phyloP scores from a whole-genome alignment of 2,329 filamentous ascomycete genomes.

The Alternaria postmessia region DNA sequence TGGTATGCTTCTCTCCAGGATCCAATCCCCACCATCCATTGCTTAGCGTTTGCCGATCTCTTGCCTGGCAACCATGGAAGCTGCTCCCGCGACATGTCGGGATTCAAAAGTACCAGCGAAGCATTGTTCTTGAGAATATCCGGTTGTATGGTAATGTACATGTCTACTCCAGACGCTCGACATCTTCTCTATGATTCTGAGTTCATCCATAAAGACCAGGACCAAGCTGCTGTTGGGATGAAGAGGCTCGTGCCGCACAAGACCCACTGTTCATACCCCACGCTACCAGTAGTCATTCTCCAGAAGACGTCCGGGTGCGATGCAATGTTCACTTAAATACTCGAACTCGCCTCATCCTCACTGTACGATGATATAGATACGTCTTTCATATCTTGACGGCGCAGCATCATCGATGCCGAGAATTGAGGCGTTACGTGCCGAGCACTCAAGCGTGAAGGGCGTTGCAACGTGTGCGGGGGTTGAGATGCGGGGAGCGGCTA shows the following conservation, averaged over 20 bases:
- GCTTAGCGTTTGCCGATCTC: slow-evolving; percentile 25
- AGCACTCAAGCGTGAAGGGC: not conserved
- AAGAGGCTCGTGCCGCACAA: not conserved
- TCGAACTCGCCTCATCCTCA: not conserved
- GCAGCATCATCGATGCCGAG: slow-evolving; percentile 9
- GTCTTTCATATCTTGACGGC: not conserved
- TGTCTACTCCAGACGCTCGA: too few species aligned
- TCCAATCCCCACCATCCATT: slow-evolving; percentile 19
- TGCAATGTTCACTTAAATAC: not conserved
- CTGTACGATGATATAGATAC: not conserved
- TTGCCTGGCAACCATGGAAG: not conserved
- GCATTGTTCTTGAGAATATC: not conserved
- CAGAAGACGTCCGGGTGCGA: not conserved
- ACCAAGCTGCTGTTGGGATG: not conserved
- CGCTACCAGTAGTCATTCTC: not conserved
- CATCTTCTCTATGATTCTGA: accelerated
- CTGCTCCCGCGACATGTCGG: not conserved
- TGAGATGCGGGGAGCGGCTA: slow-evolving; percentile 18
- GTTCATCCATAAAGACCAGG: not conserved
- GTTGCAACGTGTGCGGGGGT: slow-evolving; percentile 4
- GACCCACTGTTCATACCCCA: slow-evolving; percentile 1
- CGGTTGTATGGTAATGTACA: not conserved
- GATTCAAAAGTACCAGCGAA: not conserved
- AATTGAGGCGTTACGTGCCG: slow-evolving; percentile 1
- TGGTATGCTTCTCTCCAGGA: not conserved